Conservation (phyloP, 75 land plant genomes). For the Azolla pinnata region DNA sequence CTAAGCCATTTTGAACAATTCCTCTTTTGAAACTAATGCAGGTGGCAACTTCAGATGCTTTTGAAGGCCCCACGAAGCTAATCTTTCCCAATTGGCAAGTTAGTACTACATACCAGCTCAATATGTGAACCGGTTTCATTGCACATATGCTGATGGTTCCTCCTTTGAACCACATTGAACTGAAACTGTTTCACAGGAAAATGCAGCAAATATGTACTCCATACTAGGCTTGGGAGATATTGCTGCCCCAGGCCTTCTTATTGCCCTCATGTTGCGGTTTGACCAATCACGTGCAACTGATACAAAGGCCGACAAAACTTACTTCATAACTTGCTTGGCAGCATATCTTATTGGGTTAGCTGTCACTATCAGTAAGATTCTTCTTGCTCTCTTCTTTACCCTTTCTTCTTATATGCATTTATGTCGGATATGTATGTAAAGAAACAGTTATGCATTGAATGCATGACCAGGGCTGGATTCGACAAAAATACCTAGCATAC, state of each 20-base stretch:
- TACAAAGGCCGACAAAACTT: conserved; percentile 26
- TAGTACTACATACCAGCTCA: background rate
- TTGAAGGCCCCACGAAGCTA: conserved; percentile 45
- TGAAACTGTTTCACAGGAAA: conserved; percentile 16
- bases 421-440: too few species aligned
- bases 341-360: conserved; percentile 37
- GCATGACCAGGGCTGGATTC: too few species aligned
- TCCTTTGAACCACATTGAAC: background rate
- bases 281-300: conserved; percentile 23
- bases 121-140: background rate
- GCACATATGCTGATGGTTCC: background rate
- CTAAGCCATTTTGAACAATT: too few species aligned
- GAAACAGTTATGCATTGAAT: too few species aligned
- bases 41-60: conserved; percentile 48
- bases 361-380: conserved; percentile 38
- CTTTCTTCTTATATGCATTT: too few species aligned
- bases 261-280: conserved; percentile 40
- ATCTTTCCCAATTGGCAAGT: conserved; percentile 33
- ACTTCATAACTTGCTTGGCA: conserved; percentile 32
- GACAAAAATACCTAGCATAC: too few species aligned
- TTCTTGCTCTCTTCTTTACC: too few species aligned
- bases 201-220: conserved; percentile 27
- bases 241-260: conserved; percentile 38
- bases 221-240: conserved; percentile 40
- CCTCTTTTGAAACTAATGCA: too few species aligned